Evolutionary conservation across 495 filamentous ascomycete species (phyloP).

Genomic region (Pseudomonodictys pantanalensis): DNA sequence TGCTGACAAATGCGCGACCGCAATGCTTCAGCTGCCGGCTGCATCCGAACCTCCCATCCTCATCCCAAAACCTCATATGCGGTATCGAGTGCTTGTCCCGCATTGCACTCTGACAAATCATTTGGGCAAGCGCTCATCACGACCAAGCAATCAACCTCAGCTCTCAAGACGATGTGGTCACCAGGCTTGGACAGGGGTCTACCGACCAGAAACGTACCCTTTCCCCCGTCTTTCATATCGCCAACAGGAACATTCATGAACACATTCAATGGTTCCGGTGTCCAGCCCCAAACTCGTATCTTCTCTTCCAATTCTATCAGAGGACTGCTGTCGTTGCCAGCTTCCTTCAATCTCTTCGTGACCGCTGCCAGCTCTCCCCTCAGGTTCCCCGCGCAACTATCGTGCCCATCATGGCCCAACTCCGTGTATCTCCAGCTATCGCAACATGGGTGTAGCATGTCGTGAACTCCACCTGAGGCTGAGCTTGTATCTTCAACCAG

Average conservation of each 20-base stretch:
- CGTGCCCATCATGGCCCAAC: not conserved
- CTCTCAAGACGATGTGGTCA: not conserved
- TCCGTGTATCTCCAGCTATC: constrained; percentile 8
- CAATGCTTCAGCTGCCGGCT: no score
- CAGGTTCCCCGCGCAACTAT: constrained; percentile 13
- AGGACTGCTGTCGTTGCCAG: not conserved
- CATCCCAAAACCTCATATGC: no score
- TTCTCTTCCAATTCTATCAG: constrained; percentile 5
- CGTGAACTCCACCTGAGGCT: not conserved
- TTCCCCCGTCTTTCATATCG: not conserved
- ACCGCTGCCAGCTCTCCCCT: not conserved
- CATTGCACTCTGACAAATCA: constrained; percentile 13
- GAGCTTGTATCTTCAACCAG: constrained; percentile 12
- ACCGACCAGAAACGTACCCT: not conserved
- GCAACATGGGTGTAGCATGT: constrained; percentile 15
- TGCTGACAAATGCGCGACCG: no score
- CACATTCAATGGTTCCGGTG: constrained; percentile 13
- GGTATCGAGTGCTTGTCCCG: not conserved
- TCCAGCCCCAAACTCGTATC: constrained; percentile 8
- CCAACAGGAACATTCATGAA: constrained; percentile 14
- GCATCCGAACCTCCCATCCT: no score
- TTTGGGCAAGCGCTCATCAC: constrained; percentile 13
- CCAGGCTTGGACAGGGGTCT: not conserved
- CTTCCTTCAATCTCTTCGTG: no score
- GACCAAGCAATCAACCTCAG: constrained; percentile 1